Conservation (phyloP, 2,329 filamentous ascomycete genomes). For the Colletotrichum orchidophilum region DNA sequence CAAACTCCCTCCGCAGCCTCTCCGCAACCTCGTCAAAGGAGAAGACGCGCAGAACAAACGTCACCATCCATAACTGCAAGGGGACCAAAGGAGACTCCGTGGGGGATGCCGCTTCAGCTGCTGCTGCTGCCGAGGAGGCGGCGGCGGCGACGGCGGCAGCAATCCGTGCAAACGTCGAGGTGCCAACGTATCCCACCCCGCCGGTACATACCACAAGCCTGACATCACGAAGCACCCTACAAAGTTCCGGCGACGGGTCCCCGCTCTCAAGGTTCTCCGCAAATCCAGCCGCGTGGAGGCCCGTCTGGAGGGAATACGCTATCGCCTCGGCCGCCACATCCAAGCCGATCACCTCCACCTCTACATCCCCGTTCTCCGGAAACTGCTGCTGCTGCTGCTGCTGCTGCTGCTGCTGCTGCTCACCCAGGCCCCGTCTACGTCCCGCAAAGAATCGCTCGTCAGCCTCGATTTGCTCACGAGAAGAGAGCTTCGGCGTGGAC, state of each 20-base stretch:
- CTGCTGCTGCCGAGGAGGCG: too few relatives aligned
- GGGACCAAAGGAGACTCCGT: too few relatives aligned
- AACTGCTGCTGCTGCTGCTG: too few relatives aligned
- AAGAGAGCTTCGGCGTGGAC: background rate
- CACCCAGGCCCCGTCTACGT: background rate
- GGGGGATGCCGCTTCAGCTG: too few relatives aligned
- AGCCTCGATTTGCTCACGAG: background rate
- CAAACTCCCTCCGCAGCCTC: background rate
- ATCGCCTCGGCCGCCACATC: conserved; percentile 6
- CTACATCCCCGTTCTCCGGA: background rate
- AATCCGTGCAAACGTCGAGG: background rate
- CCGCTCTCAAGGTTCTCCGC: conserved; percentile 3
- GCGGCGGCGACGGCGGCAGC: background rate
- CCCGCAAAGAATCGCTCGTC: background rate
- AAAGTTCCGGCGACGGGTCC: background rate
- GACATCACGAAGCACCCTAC: background rate
- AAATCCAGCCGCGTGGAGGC: background rate
- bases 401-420: too few relatives aligned
- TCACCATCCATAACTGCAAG: conserved; percentile 2
- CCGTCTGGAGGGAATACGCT: background rate
- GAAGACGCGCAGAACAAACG: conserved; percentile 20
- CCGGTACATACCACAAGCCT: conserved; percentile 16
- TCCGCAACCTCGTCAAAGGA: conserved; percentile 4
- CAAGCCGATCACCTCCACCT: background rate
- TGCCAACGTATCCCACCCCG: conserved; percentile 14